phyloP scores from a whole-genome alignment of 2,329 filamentous ascomycete genomes.

The Canariomyces notabilis region DNA sequence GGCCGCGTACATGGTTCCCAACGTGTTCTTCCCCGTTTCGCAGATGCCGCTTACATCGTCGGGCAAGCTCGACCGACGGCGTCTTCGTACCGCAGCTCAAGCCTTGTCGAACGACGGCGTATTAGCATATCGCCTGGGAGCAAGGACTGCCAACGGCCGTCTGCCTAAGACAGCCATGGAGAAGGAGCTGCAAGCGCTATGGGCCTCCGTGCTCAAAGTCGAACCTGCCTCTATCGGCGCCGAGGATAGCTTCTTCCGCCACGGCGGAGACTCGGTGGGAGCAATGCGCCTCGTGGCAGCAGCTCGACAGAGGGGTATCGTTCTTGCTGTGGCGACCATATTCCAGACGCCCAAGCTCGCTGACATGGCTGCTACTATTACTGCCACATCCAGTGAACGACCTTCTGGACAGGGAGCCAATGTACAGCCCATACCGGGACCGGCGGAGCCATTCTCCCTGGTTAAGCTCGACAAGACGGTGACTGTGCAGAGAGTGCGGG shows the following conservation, averaged over 20 bases:
- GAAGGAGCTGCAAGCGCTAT: constrained; percentile 41
- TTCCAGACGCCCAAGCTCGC: constrained; percentile 19
- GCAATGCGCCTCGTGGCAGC: constrained; percentile 43
- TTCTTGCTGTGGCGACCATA: constrained; percentile 20
- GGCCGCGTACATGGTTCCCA: constrained; percentile 24
- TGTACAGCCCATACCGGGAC: constrained; percentile 2
- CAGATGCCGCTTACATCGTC: constrained; percentile 26
- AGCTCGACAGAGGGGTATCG: constrained; percentile 19
- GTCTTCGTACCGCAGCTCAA: constrained; percentile 14
- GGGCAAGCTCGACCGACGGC: constrained; percentile 22
- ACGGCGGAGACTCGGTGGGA: constrained; percentile 33
- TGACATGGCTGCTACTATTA: constrained; percentile 25
- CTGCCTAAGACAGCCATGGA: constrained; percentile 36
- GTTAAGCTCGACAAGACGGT: background rate
- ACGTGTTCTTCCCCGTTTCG: constrained; percentile 24
- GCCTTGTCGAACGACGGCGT: constrained; percentile 9
- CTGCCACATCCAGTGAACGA: no score
- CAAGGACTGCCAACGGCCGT: constrained; percentile 28
- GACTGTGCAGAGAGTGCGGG: constrained; percentile 3
- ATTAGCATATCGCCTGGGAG: constrained; percentile 21
- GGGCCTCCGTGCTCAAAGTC: constrained; percentile 32
- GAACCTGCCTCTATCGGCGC: constrained; percentile 10
- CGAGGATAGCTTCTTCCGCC: constrained; percentile 32
- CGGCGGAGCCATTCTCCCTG: constrained; percentile 16
- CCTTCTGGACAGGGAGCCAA: background rate